A percentile compares a stretch with the other conserved stretches of the same genome.
phyloP scores from a whole-genome alignment of 2,329 filamentous ascomycete genomes.

The Cladobotryum protrusum region DNA sequence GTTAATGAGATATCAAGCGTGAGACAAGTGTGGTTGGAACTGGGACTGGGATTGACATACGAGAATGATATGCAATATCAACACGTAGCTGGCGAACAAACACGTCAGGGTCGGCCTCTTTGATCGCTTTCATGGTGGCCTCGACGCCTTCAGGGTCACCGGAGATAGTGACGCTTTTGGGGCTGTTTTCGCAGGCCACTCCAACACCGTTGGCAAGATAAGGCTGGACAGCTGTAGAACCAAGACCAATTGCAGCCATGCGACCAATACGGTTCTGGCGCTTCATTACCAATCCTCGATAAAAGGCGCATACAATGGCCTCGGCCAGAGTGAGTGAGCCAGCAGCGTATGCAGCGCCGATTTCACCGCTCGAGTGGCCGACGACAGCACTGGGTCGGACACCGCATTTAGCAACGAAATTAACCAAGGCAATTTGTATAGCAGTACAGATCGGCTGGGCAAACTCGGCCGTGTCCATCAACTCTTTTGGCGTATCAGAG shows the following conservation, averaged over 20 bases:
- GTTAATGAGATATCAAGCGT: too few species aligned
- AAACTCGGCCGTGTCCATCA: not conserved
- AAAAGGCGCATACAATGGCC: constrained; percentile 6
- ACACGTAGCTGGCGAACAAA: constrained; percentile 40
- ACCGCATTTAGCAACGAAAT: not conserved
- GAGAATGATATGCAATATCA: constrained; percentile 45
- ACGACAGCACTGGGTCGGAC: constrained; percentile 1
- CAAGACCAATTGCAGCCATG: constrained; percentile 6
- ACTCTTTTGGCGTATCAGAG: not conserved
- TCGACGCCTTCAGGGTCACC: constrained; percentile 38
- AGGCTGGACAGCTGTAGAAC: not conserved
- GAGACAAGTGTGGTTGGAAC: too few species aligned
- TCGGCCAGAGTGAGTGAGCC: constrained; percentile 1
- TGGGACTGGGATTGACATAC: too few species aligned
- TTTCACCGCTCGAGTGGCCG: constrained; percentile 8
- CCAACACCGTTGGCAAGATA: constrained; percentile 8
- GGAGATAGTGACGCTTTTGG: constrained; percentile 41
- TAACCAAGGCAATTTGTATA: constrained; percentile 4
- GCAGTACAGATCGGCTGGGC: constrained; percentile 5
- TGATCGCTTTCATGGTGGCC: constrained; percentile 22
- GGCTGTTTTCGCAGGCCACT: constrained; percentile 43
- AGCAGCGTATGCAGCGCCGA: constrained; percentile 20
- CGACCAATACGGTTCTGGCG: not conserved
- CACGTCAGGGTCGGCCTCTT: constrained; percentile 29
- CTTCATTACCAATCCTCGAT: constrained; percentile 1